Evolutionary conservation across 1,139 yeast species (phyloP).

Genomic region (Candida buenavistaensis): DNA sequence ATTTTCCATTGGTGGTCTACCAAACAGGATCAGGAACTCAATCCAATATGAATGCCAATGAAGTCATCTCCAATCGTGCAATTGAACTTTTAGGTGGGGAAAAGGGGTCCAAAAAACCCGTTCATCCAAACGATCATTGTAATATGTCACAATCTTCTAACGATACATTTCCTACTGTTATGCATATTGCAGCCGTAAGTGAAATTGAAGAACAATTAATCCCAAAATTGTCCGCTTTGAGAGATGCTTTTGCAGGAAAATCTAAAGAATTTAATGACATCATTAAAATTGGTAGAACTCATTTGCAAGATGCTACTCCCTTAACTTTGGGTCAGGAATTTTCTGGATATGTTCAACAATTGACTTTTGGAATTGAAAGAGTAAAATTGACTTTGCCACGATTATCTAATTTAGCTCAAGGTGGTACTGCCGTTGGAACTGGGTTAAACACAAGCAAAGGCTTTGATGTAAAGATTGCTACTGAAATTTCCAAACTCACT

Average conservation of each 20-base stretch:
- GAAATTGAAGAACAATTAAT: conserved; percentile 75
- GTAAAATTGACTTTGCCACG: conserved; percentile 75
- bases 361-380: conserved; percentile 86
- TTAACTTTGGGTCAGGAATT: conserved; percentile 97
- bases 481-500: conserved; percentile 74
- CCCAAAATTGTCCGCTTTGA: conserved; percentile 76
- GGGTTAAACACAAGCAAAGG: conserved; percentile 94
- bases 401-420: conserved; percentile 87
- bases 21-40: conserved; percentile 99
- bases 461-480: conserved; percentile 81
- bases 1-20: conserved; percentile 96
- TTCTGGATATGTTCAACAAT: conserved; percentile 92
- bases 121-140: conserved; percentile 98
- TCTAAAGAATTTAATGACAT: conserved; percentile 80
- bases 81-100: conserved; percentile 92
- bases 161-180: conserved; percentile 98
- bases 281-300: conserved; percentile 98
- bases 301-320: conserved; percentile 98
- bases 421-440: conserved; percentile 99
- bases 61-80: conserved; percentile 96
- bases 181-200: conserved; percentile 98
- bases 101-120: conserved; percentile 88
- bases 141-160: conserved; percentile 98
- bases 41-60: conserved; percentile 98
- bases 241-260: conserved; percentile 74